phyloP scores from a whole-genome alignment of 768 basidiomycete species.

The Lentinula detonsa region DNA sequence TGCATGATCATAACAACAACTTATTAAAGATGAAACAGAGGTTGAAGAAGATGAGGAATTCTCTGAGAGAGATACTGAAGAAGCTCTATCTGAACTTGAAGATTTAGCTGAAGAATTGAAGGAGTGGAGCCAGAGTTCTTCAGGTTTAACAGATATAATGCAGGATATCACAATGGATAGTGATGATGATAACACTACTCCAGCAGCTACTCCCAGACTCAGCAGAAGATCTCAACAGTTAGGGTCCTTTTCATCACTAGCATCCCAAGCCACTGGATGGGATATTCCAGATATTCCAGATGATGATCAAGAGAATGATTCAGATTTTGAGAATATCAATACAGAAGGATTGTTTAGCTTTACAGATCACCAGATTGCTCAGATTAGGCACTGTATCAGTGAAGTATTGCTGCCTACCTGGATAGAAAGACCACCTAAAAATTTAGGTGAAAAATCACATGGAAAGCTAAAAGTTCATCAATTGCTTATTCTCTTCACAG shows the following conservation, averaged over 20 bases:
- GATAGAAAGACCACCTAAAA: conserved; percentile 10
- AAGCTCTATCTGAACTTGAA: not conserved
- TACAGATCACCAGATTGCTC: not conserved
- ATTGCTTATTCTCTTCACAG: conserved; percentile 9
- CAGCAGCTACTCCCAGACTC: not conserved
- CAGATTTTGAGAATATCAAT: not conserved
- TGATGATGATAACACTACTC: not conserved
- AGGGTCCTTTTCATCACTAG: not conserved
- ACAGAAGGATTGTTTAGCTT: not conserved
- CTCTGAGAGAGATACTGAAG: conserved; percentile 11
- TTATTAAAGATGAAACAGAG: conserved; percentile 3
- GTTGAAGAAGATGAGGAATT: conserved; percentile 9
- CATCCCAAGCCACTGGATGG: not conserved
- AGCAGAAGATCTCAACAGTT: not conserved
- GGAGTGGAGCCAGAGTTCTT: not conserved
- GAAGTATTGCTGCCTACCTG: conserved; percentile 10
- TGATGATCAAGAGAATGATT: not conserved
- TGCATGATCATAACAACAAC: not conserved
- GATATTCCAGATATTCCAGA: not conserved
- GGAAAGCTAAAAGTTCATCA: conserved; percentile 17
- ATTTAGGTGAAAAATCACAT: conserved; percentile 13
- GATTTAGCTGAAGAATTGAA: not conserved
- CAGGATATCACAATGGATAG: not conserved
- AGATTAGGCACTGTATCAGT: not conserved
- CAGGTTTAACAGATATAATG: not conserved